Percentiles rank a stretch among this genome's conserved stretches.
These are phyloP conservation scores for Suillus tomentosus DNA, from an alignment of 768 basidiomycete genomes.

Conservation along the genomic window DNA sequence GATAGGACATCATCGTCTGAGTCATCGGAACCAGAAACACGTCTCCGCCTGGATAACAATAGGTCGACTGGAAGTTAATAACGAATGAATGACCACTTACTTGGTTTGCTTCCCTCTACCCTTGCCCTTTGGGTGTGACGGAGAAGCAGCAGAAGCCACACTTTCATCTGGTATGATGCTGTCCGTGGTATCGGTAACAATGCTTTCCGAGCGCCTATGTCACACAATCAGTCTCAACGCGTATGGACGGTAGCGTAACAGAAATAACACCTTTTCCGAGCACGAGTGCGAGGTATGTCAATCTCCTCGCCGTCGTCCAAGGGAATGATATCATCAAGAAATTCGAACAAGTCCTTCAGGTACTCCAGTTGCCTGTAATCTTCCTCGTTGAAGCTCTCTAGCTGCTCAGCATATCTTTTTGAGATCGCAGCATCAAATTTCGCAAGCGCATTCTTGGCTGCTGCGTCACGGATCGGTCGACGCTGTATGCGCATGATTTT, in stretches of 20 bases:
- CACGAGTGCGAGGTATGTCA: constrained; percentile 41
- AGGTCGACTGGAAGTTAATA: neutral
- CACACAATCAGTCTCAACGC: neutral
- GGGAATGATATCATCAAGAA: constrained; percentile 72
- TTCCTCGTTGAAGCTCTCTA: constrained; percentile 72
- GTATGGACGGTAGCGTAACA: neutral
- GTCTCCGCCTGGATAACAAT: constrained; percentile 46
- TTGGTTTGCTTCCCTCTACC: constrained; percentile 40
- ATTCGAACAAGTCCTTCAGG: constrained; percentile 65
- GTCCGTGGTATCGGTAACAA: constrained; percentile 45
- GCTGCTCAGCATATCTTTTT: constrained; percentile 72
- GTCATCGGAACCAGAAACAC: constrained; percentile 55
- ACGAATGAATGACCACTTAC: constrained; percentile 33
- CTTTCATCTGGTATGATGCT: constrained; percentile 41
- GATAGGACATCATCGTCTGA: constrained; percentile 44
- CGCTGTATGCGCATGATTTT: constrained; percentile 38
- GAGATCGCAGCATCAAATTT: constrained; percentile 67
- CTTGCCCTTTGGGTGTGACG: constrained; percentile 25
- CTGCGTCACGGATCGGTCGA: constrained; percentile 57
- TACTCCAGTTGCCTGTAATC: constrained; percentile 67
- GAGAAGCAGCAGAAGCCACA: constrained; percentile 34
- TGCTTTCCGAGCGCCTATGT: constrained; percentile 60
- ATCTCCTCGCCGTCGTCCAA: constrained; percentile 60
- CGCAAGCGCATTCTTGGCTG: constrained; percentile 66
- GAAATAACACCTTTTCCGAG: constrained; percentile 49